Conservation (phyloP, 768 basidiomycete genomes). For the Baorangia bicolor region DNA sequence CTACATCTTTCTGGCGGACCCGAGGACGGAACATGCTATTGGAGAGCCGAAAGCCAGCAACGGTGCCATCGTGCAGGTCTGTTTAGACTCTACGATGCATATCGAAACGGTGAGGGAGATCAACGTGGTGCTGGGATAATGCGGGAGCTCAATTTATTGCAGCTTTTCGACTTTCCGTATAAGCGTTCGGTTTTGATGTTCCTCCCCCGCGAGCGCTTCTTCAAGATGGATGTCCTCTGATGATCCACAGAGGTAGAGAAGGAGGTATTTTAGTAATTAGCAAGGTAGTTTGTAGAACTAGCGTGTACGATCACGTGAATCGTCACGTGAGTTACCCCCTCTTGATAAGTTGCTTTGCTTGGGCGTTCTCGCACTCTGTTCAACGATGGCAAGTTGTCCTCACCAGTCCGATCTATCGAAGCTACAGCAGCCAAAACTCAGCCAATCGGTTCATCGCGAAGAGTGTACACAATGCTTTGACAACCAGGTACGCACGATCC, state of each 20-base stretch:
- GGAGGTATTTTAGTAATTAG: no score
- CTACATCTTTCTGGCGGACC: slow-evolving; percentile 43
- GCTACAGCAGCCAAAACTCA: slow-evolving; percentile 57
- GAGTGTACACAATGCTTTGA: slow-evolving; percentile 99
- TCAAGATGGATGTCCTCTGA: slow-evolving; percentile 22
- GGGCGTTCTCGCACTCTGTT: neutral
- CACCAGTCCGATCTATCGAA: slow-evolving; percentile 51
- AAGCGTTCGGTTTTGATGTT: slow-evolving; percentile 20
- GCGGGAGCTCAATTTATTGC: neutral
- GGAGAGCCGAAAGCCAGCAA: slow-evolving; percentile 43
- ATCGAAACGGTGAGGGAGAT: slow-evolving; percentile 15
- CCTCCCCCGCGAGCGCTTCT: slow-evolving; percentile 23
- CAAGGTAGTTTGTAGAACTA: no score
- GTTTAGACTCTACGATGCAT: slow-evolving; percentile 19
- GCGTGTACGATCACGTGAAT: neutral
- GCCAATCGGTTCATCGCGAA: slow-evolving; percentile 80
- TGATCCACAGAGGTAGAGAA: neutral
- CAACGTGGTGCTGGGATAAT: neutral
- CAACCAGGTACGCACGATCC: slow-evolving; percentile 59
- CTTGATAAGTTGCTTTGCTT: neutral
- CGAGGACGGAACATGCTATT: slow-evolving; percentile 40
- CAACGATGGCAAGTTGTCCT: slow-evolving; percentile 40
- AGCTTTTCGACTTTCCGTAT: slow-evolving; percentile 29
- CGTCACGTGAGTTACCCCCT: slow-evolving; percentile 7
- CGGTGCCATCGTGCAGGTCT: slow-evolving; percentile 29